phyloP scores from a whole-genome alignment of 805 yeast genomes.

The Pichia manshurica region DNA sequence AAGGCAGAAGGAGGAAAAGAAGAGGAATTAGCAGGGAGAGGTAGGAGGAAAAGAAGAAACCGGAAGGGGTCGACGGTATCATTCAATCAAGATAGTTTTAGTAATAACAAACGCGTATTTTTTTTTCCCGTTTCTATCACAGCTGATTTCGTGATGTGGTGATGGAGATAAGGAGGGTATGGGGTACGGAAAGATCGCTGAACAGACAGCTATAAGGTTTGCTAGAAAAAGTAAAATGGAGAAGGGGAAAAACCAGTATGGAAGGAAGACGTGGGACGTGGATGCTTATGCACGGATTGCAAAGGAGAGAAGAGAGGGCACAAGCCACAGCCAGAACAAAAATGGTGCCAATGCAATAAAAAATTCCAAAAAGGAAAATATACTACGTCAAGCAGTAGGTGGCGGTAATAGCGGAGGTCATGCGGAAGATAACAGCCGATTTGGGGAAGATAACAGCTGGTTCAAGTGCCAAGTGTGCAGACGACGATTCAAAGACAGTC shows the following conservation, averaged over 20 bases:
- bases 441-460: slow-evolving; percentile 52
- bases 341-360: not conserved
- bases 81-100: no score
- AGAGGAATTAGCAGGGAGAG: no score
- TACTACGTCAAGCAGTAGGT: no score
- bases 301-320: slow-evolving; percentile 19
- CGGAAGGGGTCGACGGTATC: no score
- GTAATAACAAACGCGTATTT: no score
- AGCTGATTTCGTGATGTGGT: not conserved
- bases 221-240: no score
- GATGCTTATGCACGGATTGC: slow-evolving; percentile 55
- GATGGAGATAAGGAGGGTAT: not conserved
- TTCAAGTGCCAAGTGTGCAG: slow-evolving; percentile 80
- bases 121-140: not conserved
- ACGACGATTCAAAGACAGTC: slow-evolving; percentile 73
- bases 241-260: slow-evolving; percentile 28
- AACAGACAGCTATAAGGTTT: no score
- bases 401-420: not conserved
- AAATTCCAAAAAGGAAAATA: no score
- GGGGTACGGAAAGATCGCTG: no score
- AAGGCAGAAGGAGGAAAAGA: no score
- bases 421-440: not conserved
- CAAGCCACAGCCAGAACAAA: slow-evolving; percentile 17
- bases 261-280: slow-evolving; percentile 69
- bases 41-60: not conserved